These are phyloP conservation scores for Zoysia pacifica DNA, from an alignment of 176 grass and related monocot species.

Conservation along the genomic window DNA sequence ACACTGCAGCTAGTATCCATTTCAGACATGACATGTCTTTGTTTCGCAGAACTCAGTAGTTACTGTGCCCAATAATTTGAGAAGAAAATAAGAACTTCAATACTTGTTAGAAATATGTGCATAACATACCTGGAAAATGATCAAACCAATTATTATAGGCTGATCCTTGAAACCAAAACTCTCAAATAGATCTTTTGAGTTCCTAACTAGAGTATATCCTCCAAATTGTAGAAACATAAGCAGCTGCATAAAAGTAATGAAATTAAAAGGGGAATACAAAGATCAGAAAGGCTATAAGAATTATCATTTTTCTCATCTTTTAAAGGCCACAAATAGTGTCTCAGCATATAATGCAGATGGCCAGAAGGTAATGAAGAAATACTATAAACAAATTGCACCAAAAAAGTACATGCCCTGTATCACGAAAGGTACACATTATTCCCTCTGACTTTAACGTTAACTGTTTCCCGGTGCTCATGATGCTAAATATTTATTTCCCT, in stretches of 20 bases:
- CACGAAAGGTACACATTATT: neutral
- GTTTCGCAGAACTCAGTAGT: neutral
- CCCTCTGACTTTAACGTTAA: neutral
- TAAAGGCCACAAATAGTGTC: neutral
- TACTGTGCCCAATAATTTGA: conserved; percentile 13
- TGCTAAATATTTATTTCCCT: neutral
- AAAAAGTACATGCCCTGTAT: neutral
- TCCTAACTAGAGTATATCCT: conserved; percentile 96
- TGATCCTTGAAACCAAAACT: conserved; percentile 93
- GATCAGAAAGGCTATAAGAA: neutral
- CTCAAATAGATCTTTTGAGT: conserved; percentile 94
- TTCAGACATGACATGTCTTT: conserved; percentile 5
- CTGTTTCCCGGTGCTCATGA: neutral
- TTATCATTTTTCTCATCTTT: neutral
- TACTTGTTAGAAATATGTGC: neutral
- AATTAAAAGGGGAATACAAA: neutral
- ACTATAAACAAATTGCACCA: neutral
- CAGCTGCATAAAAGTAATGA: conserved; percentile 51
- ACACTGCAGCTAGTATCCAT: conserved; percentile 6
- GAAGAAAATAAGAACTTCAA: conserved; percentile 15
- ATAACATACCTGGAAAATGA: conserved; percentile 81
- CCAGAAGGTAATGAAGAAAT: neutral
- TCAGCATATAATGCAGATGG: conserved; percentile 13
- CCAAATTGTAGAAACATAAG: conserved; percentile 99
- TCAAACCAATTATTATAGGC: conserved; percentile 90